phyloP scores from a whole-genome alignment of 1,139 yeast species.

The Casaregolazyma lundiana region DNA sequence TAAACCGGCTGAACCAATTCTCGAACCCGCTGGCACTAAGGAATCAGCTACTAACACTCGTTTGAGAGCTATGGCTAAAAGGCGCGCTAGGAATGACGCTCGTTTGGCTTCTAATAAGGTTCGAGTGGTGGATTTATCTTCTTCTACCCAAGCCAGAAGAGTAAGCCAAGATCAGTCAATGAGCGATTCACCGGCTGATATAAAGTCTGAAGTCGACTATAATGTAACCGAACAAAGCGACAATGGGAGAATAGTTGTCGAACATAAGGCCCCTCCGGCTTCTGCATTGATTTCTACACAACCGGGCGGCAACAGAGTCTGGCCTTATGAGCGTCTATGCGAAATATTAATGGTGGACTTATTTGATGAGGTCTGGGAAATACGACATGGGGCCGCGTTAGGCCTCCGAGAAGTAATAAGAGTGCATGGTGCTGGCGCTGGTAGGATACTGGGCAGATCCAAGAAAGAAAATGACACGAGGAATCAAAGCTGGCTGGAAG shows the following conservation, averaged over 20 bases:
- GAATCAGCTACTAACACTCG: slow-evolving; percentile 56
- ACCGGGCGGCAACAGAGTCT: slow-evolving; percentile 70
- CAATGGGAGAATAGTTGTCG: slow-evolving; percentile 78
- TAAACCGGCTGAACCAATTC: slow-evolving; percentile 19
- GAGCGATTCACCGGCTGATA: slow-evolving; percentile 11
- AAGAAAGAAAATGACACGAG: slow-evolving; percentile 57
- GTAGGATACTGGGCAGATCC: slow-evolving; percentile 65
- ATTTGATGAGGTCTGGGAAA: slow-evolving; percentile 88
- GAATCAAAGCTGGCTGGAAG: slow-evolving; percentile 74
- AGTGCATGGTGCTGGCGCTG: slow-evolving; percentile 83
- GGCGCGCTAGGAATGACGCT: slow-evolving; percentile 82
- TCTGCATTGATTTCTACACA: slow-evolving; percentile 73
- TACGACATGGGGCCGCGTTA: slow-evolving; percentile 92
- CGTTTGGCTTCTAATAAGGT: slow-evolving; percentile 52
- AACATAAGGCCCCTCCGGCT: slow-evolving; percentile 63
- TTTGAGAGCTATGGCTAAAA: slow-evolving; percentile 86
- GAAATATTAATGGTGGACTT: slow-evolving; percentile 76
- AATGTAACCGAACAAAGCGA: slow-evolving; percentile 71
- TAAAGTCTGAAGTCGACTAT: slow-evolving; percentile 18
- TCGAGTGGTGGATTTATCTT: slow-evolving; percentile 68
- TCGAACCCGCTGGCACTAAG: slow-evolving; percentile 15
- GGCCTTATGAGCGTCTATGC: slow-evolving; percentile 98
- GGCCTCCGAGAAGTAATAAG: slow-evolving; percentile 85
- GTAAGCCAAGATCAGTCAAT: slow-evolving; percentile 28
- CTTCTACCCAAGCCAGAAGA: slow-evolving; percentile 67